Evolutionary conservation across 2,329 filamentous ascomycete species (phyloP), one percentile per base, ranked within the genome.

Genomic region (Phialophora tarda): DNA sequence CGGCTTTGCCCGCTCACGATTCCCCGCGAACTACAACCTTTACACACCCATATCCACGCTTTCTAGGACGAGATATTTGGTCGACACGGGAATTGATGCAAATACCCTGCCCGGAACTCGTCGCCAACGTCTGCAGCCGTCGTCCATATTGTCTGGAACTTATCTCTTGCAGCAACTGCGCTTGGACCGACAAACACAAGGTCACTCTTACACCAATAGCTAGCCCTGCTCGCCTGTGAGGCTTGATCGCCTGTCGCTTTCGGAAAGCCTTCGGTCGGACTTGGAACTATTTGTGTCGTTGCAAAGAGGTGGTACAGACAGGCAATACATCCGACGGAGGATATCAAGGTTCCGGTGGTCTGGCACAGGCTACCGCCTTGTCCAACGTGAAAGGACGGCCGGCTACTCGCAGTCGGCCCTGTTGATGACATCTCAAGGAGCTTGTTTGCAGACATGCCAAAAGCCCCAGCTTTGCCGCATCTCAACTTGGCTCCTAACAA

Each of bases 361-460:
- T 67, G 65, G 67, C 61, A 65, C 65, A 62, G 44, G 48, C 56
- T 24, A 54, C 28, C 59, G 48, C 56, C 56, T 58, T 67, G 63
- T 63, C 66, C 58, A 32, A 70, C 61, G 32, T 47, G 47, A 66
- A 34, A 65, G 56, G 32, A 30, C 64, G 56, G 59, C 69, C 71
- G 69, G 63, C 62, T 67, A 67, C 70, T 63, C 67, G 70, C 71
- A 71, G 63, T 65, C 63, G 59, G 53, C 65, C 64, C 62, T 58
- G 63, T 69, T 59, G 62, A 71, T 69, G 67, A 68, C 65, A 68
- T 64, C 38, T 59, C 47, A 59, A 63, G 59, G 54, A 63, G 59
- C 32, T 41, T 24, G 38, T 21, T 66, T 57, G 65, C 62, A 62
- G 67, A 72, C 48, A 73, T 73, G 71, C 71, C 71, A 65, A 72